A percentile compares a stretch with the other conserved stretches of the same genome.
phyloP scores from a whole-genome alignment of 768 basidiomycete species.

The Amanita muscaria region DNA sequence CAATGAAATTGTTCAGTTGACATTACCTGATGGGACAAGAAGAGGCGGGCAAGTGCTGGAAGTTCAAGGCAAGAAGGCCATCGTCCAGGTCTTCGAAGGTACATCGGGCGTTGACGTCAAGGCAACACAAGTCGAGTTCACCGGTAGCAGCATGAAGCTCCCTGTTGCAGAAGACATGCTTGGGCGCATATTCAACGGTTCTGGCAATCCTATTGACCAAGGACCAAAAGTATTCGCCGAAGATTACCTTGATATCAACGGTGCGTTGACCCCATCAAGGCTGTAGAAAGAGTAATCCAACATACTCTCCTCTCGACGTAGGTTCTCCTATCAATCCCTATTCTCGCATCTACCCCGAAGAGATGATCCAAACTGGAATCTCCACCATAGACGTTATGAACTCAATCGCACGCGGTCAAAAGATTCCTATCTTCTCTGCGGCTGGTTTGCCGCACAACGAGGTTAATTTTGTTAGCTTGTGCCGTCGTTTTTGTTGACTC shows the following conservation, averaged over 20 bases:
- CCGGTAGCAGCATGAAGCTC: slow-evolving; percentile 96
- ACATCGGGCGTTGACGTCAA: slow-evolving; percentile 97
- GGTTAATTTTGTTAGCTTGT: slow-evolving; percentile 33
- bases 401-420: slow-evolving; percentile 98
- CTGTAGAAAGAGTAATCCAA: background rate
- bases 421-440: slow-evolving; percentile 99
- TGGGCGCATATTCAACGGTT: slow-evolving; percentile 98
- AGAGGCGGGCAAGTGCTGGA: slow-evolving; percentile 97
- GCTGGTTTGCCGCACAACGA: slow-evolving; percentile 99
- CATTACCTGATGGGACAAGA: slow-evolving; percentile 89
- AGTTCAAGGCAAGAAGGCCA: slow-evolving; percentile 96
- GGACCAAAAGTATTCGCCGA: slow-evolving; percentile 99
- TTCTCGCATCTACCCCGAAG: slow-evolving; percentile 98
- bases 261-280: slow-evolving; percentile 34
- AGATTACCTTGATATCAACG: slow-evolving; percentile 99
- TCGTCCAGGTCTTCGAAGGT: slow-evolving; percentile 99
- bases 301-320: slow-evolving; percentile 21
- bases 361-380: slow-evolving; percentile 99
- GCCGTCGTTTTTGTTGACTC: background rate
- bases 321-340: slow-evolving; percentile 98
- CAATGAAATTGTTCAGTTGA: slow-evolving; percentile 96
- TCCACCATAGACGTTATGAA: slow-evolving; percentile 98
- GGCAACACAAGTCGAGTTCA: slow-evolving; percentile 95
- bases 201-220: slow-evolving; percentile 95
- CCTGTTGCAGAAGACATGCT: slow-evolving; percentile 99